Evolutionary conservation across 768 basidiomycete species (phyloP).

Genomic region (Mycena haematopus): DNA sequence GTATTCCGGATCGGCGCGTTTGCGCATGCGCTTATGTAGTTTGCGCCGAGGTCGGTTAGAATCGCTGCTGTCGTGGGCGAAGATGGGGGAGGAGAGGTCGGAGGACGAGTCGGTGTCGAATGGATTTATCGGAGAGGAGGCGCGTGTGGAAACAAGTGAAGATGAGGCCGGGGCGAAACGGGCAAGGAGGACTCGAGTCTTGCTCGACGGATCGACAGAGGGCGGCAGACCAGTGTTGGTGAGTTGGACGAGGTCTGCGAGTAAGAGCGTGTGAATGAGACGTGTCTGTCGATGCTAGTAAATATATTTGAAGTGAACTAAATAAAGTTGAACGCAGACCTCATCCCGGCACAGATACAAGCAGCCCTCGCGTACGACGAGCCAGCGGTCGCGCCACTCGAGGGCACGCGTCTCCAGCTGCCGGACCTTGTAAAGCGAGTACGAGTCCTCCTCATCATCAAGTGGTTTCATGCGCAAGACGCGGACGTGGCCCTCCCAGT

Average conservation of each 20-base stretch:
- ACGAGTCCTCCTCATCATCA: slow-evolving; percentile 29
- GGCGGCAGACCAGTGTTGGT: slow-evolving; percentile 19
- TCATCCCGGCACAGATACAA: slow-evolving; percentile 25
- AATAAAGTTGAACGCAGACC: slow-evolving; percentile 14
- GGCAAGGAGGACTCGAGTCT: slow-evolving; percentile 26
- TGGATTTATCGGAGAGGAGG: slow-evolving; percentile 13
- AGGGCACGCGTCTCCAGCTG: slow-evolving; percentile 39
- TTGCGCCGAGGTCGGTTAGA: slow-evolving; percentile 18
- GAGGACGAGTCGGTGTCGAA: slow-evolving; percentile 30
- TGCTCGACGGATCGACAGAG: slow-evolving; percentile 5
- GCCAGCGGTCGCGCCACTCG: slow-evolving; percentile 32
- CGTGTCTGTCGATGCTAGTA: slow-evolving; percentile 4
- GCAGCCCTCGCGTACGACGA: slow-evolving; percentile 28
- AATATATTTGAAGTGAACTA: background rate
- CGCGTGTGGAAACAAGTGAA: slow-evolving; percentile 15
- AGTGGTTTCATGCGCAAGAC: slow-evolving; percentile 54
- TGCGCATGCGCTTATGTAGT: slow-evolving; percentile 6
- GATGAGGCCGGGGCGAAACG: slow-evolving; percentile 14
- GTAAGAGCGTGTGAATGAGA: slow-evolving; percentile 23
- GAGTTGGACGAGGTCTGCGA: slow-evolving; percentile 23
- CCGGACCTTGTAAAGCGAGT: slow-evolving; percentile 32
- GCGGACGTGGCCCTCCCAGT: slow-evolving; percentile 62
- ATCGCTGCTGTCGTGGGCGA: slow-evolving; percentile 39
- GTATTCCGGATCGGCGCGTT: slow-evolving; percentile 44
- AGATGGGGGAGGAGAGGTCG: slow-evolving; percentile 48